Evolutionary conservation across 176 grass and related monocot species (phyloP).

Genomic region (Carex pumila): DNA sequence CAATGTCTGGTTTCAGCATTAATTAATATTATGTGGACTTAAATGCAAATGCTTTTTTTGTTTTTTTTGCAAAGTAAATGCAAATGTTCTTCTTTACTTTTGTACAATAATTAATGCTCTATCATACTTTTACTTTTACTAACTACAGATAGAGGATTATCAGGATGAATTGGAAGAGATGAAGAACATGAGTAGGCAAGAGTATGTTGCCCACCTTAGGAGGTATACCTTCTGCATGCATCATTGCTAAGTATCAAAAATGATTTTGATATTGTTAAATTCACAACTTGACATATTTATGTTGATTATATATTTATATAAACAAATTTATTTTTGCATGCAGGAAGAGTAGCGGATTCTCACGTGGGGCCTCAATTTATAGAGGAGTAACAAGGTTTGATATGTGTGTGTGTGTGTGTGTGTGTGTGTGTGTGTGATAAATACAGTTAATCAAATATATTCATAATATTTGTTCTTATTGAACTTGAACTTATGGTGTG

Average conservation of each 20-base stretch:
- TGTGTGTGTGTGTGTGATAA: background rate
- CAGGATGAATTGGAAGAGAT: constrained; percentile 92
- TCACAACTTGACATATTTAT: background rate
- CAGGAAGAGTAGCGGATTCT: constrained; percentile 99
- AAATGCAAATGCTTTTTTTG: constrained; percentile 4
- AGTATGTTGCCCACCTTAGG: constrained; percentile 93
- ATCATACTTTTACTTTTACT: background rate
- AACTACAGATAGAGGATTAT: constrained; percentile 72
- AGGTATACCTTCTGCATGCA: constrained; percentile 38
- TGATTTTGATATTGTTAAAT: background rate
- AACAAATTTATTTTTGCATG: background rate
- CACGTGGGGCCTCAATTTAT: constrained; percentile 89
- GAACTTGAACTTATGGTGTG: background rate
- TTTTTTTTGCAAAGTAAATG: background rate
- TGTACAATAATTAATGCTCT: background rate
- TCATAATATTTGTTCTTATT: background rate
- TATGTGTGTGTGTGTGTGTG: background rate
- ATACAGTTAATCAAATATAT: background rate
- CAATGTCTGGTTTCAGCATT: background rate
- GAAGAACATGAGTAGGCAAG: constrained; percentile 99
- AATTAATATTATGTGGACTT: background rate
- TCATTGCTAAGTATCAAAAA: no score
- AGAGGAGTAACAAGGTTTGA: constrained; percentile 87
- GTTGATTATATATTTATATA: background rate
- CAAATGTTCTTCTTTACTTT: constrained; percentile 2